Percentiles rank a stretch among this genome's conserved stretches.
Evolutionary conservation across 306 rosid genomes (phyloP).

Genomic region (Carpinus fangiana): DNA sequence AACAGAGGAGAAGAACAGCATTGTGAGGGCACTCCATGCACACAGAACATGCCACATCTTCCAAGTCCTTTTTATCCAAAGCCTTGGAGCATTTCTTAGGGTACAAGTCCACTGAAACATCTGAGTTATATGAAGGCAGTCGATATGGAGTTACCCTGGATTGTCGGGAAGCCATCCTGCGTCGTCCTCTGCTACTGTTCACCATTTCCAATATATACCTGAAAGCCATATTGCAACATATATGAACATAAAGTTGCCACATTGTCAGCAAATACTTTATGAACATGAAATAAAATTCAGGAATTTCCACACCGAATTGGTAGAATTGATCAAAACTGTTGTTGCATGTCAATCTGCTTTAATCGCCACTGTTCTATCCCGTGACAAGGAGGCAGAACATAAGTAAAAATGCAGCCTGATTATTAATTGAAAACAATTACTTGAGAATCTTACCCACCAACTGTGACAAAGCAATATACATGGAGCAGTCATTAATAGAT

Average conservation of each 20-base stretch:
- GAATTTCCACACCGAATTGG: not conserved
- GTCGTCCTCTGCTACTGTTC: constrained; percentile 83
- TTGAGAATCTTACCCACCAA: not conserved
- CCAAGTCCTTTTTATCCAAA: constrained; percentile 68
- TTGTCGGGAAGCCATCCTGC: constrained; percentile 62
- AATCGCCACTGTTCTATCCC: not conserved
- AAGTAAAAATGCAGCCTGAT: not conserved
- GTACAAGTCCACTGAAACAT: constrained; percentile 51
- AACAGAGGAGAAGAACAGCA: constrained; percentile 95
- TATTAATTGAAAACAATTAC: not conserved
- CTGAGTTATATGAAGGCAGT: constrained; percentile 50
- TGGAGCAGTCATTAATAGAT: not conserved
- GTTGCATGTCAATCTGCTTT: not conserved
- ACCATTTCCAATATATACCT: constrained; percentile 70
- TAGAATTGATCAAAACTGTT: not conserved
- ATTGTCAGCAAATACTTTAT: not conserved
- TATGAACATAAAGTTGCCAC: constrained; percentile 9
- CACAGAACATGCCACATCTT: constrained; percentile 91
- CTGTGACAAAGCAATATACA: not conserved
- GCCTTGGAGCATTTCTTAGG: constrained; percentile 67
- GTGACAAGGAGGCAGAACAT: not conserved
- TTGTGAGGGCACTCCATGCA: constrained; percentile 98
- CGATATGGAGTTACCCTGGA: constrained; percentile 71
- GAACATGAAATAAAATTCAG: not conserved
- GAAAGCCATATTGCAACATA: constrained; percentile 26